phyloP scores from a whole-genome alignment of 306 rosid species.

The Mucuna pruriens region DNA sequence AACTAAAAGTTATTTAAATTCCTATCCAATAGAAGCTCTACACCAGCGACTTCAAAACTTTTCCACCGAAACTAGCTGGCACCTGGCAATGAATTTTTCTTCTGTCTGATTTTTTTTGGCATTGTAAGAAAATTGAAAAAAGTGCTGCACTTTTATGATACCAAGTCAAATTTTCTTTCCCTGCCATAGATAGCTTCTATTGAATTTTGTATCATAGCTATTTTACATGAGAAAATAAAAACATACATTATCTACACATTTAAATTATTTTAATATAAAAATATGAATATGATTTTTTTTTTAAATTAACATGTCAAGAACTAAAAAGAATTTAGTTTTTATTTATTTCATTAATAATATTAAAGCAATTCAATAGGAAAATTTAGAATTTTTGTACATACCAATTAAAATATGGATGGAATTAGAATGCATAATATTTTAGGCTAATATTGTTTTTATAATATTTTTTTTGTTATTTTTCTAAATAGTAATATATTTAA shows the following conservation, averaged over 20 bases:
- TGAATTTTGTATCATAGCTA: no score
- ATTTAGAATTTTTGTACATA: not conserved
- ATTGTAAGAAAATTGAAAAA: not conserved
- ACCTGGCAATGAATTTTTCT: not conserved
- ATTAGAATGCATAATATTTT: no score
- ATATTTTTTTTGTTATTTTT: not conserved
- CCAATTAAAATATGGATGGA: no score
- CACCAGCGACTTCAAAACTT: not conserved
- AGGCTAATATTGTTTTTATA: not conserved
- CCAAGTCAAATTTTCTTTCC: not conserved
- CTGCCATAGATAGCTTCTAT: not conserved
- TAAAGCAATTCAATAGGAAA: not conserved
- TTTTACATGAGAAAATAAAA: not conserved
- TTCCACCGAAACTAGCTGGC: not conserved
- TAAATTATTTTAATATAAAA: not conserved
- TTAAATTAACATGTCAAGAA: no score
- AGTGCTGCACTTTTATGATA: not conserved
- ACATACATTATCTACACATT: not conserved
- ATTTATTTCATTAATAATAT: not conserved
- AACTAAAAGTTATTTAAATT: not conserved
- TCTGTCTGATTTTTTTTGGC: not conserved
- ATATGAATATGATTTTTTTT: not conserved
- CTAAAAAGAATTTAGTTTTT: not conserved
- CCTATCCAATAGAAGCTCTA: not conserved
- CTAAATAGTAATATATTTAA: not conserved